These are phyloP conservation scores for Trichosporon sp. DNA, from an alignment of 1,284 basidiomycete species.

Conservation along the genomic window DNA sequence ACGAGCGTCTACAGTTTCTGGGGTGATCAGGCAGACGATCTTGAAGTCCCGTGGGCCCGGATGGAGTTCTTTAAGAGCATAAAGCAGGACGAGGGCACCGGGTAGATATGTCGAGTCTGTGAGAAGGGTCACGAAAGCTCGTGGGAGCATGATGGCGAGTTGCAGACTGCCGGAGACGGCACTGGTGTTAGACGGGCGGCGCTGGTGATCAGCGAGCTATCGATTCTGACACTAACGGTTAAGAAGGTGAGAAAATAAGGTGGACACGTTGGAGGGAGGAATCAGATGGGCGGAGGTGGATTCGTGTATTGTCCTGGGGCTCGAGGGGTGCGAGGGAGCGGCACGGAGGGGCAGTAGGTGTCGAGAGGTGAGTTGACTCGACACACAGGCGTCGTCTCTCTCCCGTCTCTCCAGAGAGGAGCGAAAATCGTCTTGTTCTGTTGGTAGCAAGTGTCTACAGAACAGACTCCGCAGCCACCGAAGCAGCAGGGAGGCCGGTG, in stretches of 20 bases:
- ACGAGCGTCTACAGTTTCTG: conserved; percentile 82
- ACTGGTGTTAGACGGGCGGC: too few relatives aligned
- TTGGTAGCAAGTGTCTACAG: too few relatives aligned
- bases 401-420: neutral
- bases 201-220: too few relatives aligned
- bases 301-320: neutral
- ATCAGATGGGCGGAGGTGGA: neutral
- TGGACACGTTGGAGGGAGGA: neutral
- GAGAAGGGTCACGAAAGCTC: conserved; percentile 80
- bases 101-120: conserved; percentile 88
- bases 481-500: neutral
- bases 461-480: too few relatives aligned
- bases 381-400: too few relatives aligned
- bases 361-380: too few relatives aligned
- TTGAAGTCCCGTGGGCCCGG: conserved; percentile 64
- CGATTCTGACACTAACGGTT: too few relatives aligned
- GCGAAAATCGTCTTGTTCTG: neutral
- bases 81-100: conserved; percentile 79
- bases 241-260: neutral
- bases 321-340: neutral
- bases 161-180: neutral
- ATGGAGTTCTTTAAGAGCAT: conserved; percentile 76
- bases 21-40: conserved; percentile 88
- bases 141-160: conserved; percentile 20
- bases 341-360: too few relatives aligned